Evolutionary conservation across 768 basidiomycete genomes (phyloP).

Genomic region (Lentinula sp.): DNA sequence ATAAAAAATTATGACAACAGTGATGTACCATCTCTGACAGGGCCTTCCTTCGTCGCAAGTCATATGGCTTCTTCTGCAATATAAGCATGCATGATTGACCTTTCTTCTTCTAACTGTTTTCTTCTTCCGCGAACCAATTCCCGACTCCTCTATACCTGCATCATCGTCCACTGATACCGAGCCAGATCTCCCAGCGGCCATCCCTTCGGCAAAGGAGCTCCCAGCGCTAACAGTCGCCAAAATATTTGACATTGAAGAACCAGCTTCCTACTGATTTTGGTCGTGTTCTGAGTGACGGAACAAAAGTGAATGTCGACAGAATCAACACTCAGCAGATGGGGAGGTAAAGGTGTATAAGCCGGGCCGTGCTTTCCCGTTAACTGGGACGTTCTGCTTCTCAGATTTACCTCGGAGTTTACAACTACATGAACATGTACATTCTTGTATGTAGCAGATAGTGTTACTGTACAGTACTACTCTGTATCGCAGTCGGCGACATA

Average conservation of each 20-base stretch:
- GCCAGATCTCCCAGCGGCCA: neutral
- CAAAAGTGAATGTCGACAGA: neutral
- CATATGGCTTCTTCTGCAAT: conserved; percentile 91
- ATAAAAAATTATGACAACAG: conserved; percentile 6
- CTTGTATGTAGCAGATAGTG: neutral
- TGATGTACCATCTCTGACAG: conserved; percentile 79
- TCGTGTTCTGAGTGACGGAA: neutral
- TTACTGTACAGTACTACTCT: neutral
- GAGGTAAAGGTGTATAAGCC: too few relatives aligned
- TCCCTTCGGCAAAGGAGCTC: neutral
- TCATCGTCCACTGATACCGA: neutral
- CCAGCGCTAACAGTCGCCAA: neutral
- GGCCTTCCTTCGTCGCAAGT: conserved; percentile 86
- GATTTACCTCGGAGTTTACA: neutral
- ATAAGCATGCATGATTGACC: conserved; percentile 90
- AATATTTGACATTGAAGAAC: neutral
- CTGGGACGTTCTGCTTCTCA: neutral
- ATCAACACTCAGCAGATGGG: neutral
- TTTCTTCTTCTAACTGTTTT: conserved; percentile 67
- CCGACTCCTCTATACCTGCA: neutral
- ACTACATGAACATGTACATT: neutral
- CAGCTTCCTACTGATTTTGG: neutral
- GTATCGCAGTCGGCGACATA: neutral
- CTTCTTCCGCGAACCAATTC: conserved; percentile 37
- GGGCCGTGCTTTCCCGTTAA: too few relatives aligned